Evolutionary conservation across 306 rosid genomes (phyloP), one percentile per base, ranked within the genome.

Genomic region (Fragaria ananassa): DNA sequence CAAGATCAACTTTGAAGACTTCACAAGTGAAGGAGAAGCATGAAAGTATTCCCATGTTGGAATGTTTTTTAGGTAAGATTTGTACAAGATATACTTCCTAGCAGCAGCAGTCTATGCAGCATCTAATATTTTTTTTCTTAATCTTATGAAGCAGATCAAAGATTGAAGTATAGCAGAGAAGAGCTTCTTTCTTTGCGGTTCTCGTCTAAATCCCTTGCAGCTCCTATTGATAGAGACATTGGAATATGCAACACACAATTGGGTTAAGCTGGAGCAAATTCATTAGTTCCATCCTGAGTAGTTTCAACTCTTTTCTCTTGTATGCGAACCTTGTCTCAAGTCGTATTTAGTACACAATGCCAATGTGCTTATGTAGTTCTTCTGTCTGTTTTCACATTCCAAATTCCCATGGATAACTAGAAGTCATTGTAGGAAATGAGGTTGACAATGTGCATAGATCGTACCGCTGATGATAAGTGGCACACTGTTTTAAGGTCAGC

Each of bases 161-260:
- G 97, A 69, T 34, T 90, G 83, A 95, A 92, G 83, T 95, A 95
- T 72, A 81, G 87, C 75, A 84, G 82, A 76, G 92, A 90, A 47
- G 97, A 92, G 89, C 85, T 95, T 70, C 92, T 92, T 66, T 88
- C 87, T 3, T 81, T 95, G 85, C 95, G 76, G 77, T 79, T 60
- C 60, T 78, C 81, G 7, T 79, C 82, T 7, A 5, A 58, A 5
- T 31, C 81, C 74, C 56, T 18, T 49, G 56, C 62, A 45, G 18
- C 78, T 39, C 78, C 74, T 74, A 65, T 34, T 42, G 65, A 71
- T 61, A 19, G 61, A 45, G 70, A 13, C 18, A 66, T 19, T 65
- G 31, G n/a, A 35, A 29, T 46, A 35, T 34, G 65, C 12, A 53
- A 74, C 76, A 50, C n/a, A 46, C n/a, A 37, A 68, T 67, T 11